Base-by-base conservation (phyloP, 2,329 filamentous ascomycete species). In the Hansfordia pulvinata region DNA sequence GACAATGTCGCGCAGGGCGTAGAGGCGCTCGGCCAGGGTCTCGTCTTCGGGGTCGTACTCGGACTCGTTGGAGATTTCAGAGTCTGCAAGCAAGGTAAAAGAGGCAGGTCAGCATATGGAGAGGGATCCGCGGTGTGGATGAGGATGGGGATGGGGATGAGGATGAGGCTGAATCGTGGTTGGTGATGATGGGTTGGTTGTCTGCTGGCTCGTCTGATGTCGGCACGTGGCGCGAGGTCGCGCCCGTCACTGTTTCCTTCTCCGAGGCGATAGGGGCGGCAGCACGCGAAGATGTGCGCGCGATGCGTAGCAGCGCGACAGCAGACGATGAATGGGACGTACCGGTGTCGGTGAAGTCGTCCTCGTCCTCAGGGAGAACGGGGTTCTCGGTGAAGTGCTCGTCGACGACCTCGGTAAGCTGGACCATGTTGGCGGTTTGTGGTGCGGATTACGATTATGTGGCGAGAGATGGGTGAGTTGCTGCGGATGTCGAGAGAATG, bases 321-420 rank as follows among this genome's bases (percentile, higher is more conserved):
- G 25, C 19, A 18, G 10, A 18, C 20, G 26, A 16, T 16, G 21
- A 20, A 16, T 17, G 21, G 28, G 18, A 54, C 64, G 40, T 70
- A 93, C 88, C 88, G 36, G 82, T 88, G 54, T 94, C 88, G 40
- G 81, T 90, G 64, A 81, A 93, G 62, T 93, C 88, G 49, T 86
- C 86, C 32, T 92, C 83, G 30, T 90, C 78, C 41, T 85, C 76
- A 33, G 76, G 71, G 31, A 70, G 64, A 35, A 74, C 59, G 46
- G 79, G 76, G 40, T 66, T 61, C 53, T 71, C 63, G 59, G 78
- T 67, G 65, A 94, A 93, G 59, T 92, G 82, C 69, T 94, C 86
- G 53, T 96, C 88, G 52, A 92, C 78, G 49, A 96, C 88, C 66
- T 96, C 88, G 52, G 84, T 82, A 51, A 96, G 82, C 60, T 88